Conservation (phyloP, 2,329 filamentous ascomycete genomes). For the Aspergillus luchuensis region DNA sequence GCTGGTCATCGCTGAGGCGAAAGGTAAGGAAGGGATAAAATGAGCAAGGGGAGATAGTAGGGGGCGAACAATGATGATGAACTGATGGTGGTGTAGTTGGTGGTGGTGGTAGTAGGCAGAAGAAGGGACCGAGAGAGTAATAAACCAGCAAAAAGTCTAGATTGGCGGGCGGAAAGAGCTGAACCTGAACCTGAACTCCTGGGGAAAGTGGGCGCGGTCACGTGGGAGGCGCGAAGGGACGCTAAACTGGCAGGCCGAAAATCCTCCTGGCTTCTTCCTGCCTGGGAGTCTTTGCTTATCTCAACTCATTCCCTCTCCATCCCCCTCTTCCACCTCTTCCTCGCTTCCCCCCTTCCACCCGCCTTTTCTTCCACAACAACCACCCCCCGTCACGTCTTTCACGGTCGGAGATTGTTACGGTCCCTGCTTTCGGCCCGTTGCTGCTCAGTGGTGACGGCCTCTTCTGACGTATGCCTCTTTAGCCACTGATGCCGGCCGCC, state of each 20-base stretch:
- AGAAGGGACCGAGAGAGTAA: not conserved
- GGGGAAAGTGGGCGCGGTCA: conserved; percentile 38
- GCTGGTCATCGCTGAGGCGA: conserved; percentile 25
- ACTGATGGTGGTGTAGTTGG: not conserved
- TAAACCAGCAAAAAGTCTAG: conserved; percentile 23
- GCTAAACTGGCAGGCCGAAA: conserved; percentile 42
- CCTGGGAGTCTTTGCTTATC: conserved; percentile 30
- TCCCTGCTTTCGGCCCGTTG: conserved; percentile 34
- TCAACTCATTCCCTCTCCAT: conserved; percentile 31
- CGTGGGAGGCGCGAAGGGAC: conserved; percentile 40
- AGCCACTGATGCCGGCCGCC: conserved; percentile 84
- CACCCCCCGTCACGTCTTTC: conserved; percentile 11
- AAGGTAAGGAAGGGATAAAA: not conserved
- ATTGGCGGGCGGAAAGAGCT: conserved; percentile 16
- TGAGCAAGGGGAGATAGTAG: not conserved
- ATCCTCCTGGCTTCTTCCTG: conserved; percentile 42
- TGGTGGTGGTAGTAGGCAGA: conserved; percentile 8
- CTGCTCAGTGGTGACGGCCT: conserved; percentile 39
- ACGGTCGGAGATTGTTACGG: conserved; percentile 30
- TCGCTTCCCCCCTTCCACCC: not conserved
- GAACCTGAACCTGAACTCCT: conserved; percentile 18
- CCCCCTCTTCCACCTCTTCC: conserved; percentile 23
- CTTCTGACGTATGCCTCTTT: conserved; percentile 43
- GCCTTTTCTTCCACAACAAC: not conserved
- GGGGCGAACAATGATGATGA: conserved; percentile 9